Evolutionary conservation across 2,329 filamentous ascomycete species (phyloP), one percentile per base, ranked within the genome.

Genomic region (Whalleya microplaca): DNA sequence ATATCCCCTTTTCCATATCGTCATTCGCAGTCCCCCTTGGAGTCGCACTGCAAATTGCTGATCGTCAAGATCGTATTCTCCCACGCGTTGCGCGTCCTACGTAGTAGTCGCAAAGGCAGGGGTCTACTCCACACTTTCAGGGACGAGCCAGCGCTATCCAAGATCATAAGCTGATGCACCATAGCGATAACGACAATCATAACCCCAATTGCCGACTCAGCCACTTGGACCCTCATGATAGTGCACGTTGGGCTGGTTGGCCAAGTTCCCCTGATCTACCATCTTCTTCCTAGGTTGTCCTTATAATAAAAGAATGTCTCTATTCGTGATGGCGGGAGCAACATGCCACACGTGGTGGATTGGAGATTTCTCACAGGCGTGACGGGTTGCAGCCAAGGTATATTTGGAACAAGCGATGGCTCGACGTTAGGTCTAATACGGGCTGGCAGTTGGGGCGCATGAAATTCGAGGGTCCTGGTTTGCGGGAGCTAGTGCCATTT

Each of bases 61-160:
- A 37, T 52, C 49, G 21, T 27, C 4, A 4, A 27, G 29, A 45
- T 52, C 43, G n/a, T n/a, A n/a, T n/a, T n/a, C n/a, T n/a, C 45
- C 41, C 49, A 20, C 18, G 12, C n/a, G 6, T 40, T 23, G 42
- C 37, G 18, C 21, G 47, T 23, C 16, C 32, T 41, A 37, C 23
- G 23, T 4, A 27, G 4, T 9, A n/a, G n/a, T 21, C 23, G 41
- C 12, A 21, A 27, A 50, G 19, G n/a, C 49, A 52, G 42, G 49
- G 49, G 49, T 52, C 23, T 40, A 37, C 49, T 52, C 49, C 49
- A 52, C 49, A 52, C 23, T 21, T 9, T 7, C 41, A 45, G 42
- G 49, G 49, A 21, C 40, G 14, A 49, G 37, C 27, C 14, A 12
- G 32, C 3, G 14, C 32, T 12, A 37, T 37, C 32, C 32, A 14